Percentiles rank a stretch among this genome's conserved stretches.
These are phyloP conservation scores for Dalbergia oliveri DNA, from an alignment of 306 rosid genomes.

Conservation along the genomic window DNA sequence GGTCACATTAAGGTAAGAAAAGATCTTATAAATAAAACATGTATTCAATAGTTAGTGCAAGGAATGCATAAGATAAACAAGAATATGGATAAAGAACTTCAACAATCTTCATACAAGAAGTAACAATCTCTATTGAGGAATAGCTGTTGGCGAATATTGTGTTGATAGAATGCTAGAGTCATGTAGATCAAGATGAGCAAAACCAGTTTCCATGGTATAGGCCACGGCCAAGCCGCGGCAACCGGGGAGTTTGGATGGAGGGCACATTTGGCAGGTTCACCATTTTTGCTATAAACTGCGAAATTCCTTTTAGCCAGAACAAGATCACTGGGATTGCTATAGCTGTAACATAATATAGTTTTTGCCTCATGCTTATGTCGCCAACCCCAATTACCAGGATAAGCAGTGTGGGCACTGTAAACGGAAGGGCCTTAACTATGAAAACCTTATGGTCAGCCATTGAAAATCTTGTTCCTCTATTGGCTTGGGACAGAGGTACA, in stretches of 20 bases:
- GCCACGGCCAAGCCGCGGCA: not conserved
- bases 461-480: not conserved
- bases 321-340: not conserved
- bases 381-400: not conserved
- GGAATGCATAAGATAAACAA: not conserved
- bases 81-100: not conserved
- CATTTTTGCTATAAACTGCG: not conserved
- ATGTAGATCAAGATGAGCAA: not conserved
- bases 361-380: not conserved
- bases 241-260: not conserved
- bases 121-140: not conserved
- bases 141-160: not conserved
- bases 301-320: not conserved
- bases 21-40: not conserved
- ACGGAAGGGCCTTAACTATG: not conserved
- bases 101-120: not conserved
- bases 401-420: not conserved
- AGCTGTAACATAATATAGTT: not conserved
- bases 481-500: not conserved
- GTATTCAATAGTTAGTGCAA: not conserved
- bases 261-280: not conserved
- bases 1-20: not conserved
- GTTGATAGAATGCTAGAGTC: not conserved
- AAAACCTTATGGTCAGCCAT: conserved; percentile 1
- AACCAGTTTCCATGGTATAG: conserved; percentile 27